These are phyloP conservation scores for Penicillium sp. DNA, from an alignment of 2,329 filamentous ascomycete species.

Conservation along the genomic window DNA sequence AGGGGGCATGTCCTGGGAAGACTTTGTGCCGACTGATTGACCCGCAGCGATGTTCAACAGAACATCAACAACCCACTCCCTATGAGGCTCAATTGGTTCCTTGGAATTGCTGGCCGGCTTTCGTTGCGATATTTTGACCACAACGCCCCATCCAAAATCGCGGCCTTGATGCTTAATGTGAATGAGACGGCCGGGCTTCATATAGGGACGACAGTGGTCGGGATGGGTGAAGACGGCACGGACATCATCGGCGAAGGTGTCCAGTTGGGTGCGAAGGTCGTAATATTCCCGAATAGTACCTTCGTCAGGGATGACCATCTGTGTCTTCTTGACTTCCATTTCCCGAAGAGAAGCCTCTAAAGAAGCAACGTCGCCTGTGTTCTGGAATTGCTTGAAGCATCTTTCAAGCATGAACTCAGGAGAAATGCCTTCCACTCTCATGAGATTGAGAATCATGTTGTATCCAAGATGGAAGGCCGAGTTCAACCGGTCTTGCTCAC, in stretches of 20 bases:
- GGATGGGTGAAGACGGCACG: conserved; percentile 86
- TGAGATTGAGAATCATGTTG: conserved; percentile 97
- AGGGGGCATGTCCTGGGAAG: conserved; percentile 58
- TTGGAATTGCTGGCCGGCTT: conserved; percentile 59
- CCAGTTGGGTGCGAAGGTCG: conserved; percentile 76
- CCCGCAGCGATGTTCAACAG: conserved; percentile 59
- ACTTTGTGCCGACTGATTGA: conserved; percentile 49
- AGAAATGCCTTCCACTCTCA: conserved; percentile 97
- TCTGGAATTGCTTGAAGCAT: conserved; percentile 98
- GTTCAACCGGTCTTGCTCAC: conserved; percentile 93
- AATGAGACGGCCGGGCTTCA: conserved; percentile 82
- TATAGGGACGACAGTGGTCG: conserved; percentile 73
- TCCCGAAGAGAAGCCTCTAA: conserved; percentile 78
- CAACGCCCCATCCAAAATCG: conserved; percentile 92
- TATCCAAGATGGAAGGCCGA: conserved; percentile 97
- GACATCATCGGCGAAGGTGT: conserved; percentile 81
- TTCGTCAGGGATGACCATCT: conserved; percentile 77
- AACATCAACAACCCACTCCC: conserved; percentile 78
- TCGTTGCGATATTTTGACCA: conserved; percentile 66
- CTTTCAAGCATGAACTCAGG: conserved; percentile 98
- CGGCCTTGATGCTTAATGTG: conserved; percentile 71
- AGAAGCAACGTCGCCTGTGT: conserved; percentile 75
- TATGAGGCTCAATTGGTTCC: conserved; percentile 65
- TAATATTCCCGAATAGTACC: conserved; percentile 90
- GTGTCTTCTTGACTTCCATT: conserved; percentile 67